Base-by-base conservation (phyloP, 2,329 filamentous ascomycete species). In the Pestalotiopsis sp. region DNA sequence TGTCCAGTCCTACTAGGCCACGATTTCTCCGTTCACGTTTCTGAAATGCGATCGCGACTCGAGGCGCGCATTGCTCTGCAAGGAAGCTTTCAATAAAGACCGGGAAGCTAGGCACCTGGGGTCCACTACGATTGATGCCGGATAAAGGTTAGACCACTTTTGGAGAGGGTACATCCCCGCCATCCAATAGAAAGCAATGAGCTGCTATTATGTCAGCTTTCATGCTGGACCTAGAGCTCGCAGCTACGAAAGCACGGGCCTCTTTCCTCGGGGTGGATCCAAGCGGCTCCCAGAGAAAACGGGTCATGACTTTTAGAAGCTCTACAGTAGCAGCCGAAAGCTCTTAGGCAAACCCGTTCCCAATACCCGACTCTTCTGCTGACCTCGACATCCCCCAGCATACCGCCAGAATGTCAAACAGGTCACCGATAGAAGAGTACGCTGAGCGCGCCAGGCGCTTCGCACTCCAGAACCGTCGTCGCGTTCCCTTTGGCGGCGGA, bases 371-470 rank as follows among this genome's bases (percentile, higher is more conserved):
- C 4, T 20, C 17, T 52, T 52, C 44, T 20, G 44, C 17, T 26
- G 59, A 22, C 58, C 38, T 40, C 57, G 30, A 39, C 39, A 38
- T 52, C 26, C 20, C 17, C 64, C 30, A 35, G 22, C 11, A 20
- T 26, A 58, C 58, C 64, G 67, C 35, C 72, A 74, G 72, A 30
- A 78, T 78, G 77, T 78, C 77, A 69, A 58, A 66, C 30, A 73
- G 73, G 14, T 71, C 72, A 61, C 74, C 75, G 48, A 71, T 78
- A 66, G 75, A 78, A 64, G 76, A 78, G 7, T 74, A 74, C 59
- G 10, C 74, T 39, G 65, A 72, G 65, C 71, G 69, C 68, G 52
- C 55, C 17, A 44, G 64, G 30, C 39, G 64, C 14, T 26, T 59
- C n/a, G 26, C 26, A 10, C 70, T 75, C 69, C 71, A 73, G 56